A percentile compares a stretch with the other conserved stretches of the same genome.
These are phyloP conservation scores for Schizosaccharomyces pombe DNA, from an alignment of 805 yeast genomes.

Conservation along the genomic window DNA sequence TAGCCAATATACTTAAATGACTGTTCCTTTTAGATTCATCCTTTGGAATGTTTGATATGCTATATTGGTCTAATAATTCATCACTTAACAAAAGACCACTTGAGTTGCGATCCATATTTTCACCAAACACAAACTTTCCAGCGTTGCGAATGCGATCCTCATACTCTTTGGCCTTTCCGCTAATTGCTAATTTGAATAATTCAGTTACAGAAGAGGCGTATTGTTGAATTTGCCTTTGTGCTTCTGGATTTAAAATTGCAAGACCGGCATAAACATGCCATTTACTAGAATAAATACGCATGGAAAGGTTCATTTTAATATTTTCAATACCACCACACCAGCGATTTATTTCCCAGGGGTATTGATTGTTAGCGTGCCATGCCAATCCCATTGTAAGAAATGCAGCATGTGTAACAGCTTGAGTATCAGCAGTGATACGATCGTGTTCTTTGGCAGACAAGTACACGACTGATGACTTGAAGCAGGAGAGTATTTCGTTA, in stretches of 20 bases:
- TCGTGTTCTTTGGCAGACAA: slow-evolving; percentile 79
- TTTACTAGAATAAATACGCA: slow-evolving; percentile 75
- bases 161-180: slow-evolving; percentile 36
- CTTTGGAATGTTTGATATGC: slow-evolving; percentile 49
- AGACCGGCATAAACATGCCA: slow-evolving; percentile 98
- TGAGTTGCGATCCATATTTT: slow-evolving; percentile 22
- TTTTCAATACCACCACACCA: slow-evolving; percentile 92
- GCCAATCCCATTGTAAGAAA: slow-evolving; percentile 92
- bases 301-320: slow-evolving; percentile 79
- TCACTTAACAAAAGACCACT: slow-evolving; percentile 39
- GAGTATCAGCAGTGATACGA: slow-evolving; percentile 89
- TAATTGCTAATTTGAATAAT: slow-evolving; percentile 61
- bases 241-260: slow-evolving; percentile 86
- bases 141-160: slow-evolving; percentile 38
- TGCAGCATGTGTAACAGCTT: slow-evolving; percentile 95
- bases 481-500: slow-evolving; percentile 38
- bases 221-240: slow-evolving; percentile 74
- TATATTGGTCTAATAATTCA: slow-evolving; percentile 60
- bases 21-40: slow-evolving; percentile 50
- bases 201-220: slow-evolving; percentile 70
- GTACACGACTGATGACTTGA: slow-evolving; percentile 53
- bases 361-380: slow-evolving; percentile 61
- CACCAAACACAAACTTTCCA: slow-evolving; percentile 50
- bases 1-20: slow-evolving; percentile 67
- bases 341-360: slow-evolving; percentile 69